These are phyloP conservation scores for Parafenestella ontariensis DNA, from an alignment of 2,329 filamentous ascomycete genomes.

Conservation along the genomic window DNA sequence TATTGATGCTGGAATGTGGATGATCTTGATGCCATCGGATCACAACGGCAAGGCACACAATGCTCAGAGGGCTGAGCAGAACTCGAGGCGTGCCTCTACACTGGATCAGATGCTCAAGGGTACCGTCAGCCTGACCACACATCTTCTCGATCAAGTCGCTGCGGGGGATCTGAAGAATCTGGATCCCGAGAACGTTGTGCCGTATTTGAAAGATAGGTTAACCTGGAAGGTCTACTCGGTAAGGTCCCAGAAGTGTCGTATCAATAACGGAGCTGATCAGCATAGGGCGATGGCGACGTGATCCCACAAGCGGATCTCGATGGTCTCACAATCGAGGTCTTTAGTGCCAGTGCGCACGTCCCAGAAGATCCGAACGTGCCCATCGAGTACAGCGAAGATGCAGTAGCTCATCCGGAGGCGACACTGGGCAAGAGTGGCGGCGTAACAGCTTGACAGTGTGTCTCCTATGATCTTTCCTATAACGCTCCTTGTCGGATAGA, in stretches of 20 bases:
- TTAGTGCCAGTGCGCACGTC: conserved; percentile 24
- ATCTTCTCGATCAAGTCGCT: conserved; percentile 32
- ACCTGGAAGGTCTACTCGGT: conserved; percentile 39
- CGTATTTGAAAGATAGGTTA: conserved; percentile 34
- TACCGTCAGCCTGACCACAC: conserved; percentile 32
- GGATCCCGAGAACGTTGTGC: conserved; percentile 28
- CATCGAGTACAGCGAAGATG: conserved; percentile 24
- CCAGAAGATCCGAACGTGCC: conserved; percentile 14
- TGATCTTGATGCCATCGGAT: conserved; percentile 24
- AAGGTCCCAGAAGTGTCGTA: conserved; percentile 1
- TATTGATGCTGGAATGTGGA: conserved; percentile 36
- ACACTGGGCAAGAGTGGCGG: conserved; percentile 19
- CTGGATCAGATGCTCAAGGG: conserved; percentile 17
- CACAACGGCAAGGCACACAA: conserved; percentile 47
- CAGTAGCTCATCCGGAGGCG: conserved; percentile 23
- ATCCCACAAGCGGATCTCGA: conserved; percentile 17
- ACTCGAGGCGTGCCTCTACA: conserved; percentile 53
- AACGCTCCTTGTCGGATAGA: not conserved
- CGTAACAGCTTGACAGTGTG: not conserved
- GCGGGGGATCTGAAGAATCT: conserved; percentile 27
- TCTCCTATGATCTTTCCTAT: not conserved
- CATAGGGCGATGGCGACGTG: conserved; percentile 19
- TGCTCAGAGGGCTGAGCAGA: conserved; percentile 53
- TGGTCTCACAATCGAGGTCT: conserved; percentile 23
- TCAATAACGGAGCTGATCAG: conserved; percentile 3